Conservation (phyloP, 2,329 filamentous ascomycete species). For the Cladosporium sp. region DNA sequence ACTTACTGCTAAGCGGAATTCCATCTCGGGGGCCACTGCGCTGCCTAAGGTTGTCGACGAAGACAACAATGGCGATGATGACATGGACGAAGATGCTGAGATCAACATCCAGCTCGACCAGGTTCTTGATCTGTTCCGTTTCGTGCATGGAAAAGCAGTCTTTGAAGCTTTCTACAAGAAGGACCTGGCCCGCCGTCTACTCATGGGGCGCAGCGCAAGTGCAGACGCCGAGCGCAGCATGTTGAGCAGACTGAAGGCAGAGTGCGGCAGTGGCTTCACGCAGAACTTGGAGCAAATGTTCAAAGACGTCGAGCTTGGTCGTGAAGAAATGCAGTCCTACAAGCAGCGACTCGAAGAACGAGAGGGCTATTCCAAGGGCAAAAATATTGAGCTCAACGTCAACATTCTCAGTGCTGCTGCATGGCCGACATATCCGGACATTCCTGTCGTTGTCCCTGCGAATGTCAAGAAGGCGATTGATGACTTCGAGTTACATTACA, state of each 20-base stretch:
- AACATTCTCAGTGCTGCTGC: slow-evolving; percentile 87
- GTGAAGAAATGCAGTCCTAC: slow-evolving; percentile 91
- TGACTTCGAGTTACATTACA: slow-evolving; percentile 83
- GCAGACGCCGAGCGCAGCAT: slow-evolving; percentile 95
- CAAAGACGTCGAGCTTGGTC: slow-evolving; percentile 91
- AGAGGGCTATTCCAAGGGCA: slow-evolving; percentile 43
- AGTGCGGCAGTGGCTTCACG: slow-evolving; percentile 92
- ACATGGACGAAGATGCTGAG: slow-evolving; percentile 86
- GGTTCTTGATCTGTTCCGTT: slow-evolving; percentile 90
- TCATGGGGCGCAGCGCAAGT: slow-evolving; percentile 91
- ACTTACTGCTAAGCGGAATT: slow-evolving; percentile 54
- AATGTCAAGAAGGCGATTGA: slow-evolving; percentile 75
- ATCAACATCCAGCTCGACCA: slow-evolving; percentile 90
- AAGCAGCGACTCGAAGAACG: slow-evolving; percentile 66
- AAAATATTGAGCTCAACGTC: slow-evolving; percentile 74
- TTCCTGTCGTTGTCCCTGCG: slow-evolving; percentile 70
- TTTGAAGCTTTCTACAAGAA: slow-evolving; percentile 99
- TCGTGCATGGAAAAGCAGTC: slow-evolving; percentile 94
- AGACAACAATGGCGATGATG: slow-evolving; percentile 59
- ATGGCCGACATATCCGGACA: slow-evolving; percentile 89
- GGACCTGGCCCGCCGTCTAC: slow-evolving; percentile 81
- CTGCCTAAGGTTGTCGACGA: slow-evolving; percentile 60
- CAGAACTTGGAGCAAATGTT: slow-evolving; percentile 99
- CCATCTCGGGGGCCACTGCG: slow-evolving; percentile 28
- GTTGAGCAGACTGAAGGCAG: slow-evolving; percentile 85